Conservation (phyloP, 345 rosid genomes). For the Corymbia maculata region DNA sequence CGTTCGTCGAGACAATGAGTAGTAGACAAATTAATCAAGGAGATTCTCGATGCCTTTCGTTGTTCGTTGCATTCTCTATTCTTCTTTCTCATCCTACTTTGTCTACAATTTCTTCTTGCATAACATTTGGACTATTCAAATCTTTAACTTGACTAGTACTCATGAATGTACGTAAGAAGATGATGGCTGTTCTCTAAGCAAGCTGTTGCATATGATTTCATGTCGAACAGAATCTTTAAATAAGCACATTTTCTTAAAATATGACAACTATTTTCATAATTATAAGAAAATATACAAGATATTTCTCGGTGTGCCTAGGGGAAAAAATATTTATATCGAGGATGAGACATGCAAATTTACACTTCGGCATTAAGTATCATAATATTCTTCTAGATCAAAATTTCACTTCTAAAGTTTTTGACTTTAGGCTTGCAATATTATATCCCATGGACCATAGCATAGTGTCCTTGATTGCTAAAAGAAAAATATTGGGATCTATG, state of each 20-base stretch:
- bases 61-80: no score
- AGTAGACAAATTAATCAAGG: neutral
- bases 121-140: neutral
- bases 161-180: neutral
- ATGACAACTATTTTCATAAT: no score
- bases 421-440: neutral
- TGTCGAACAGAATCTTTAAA: neutral
- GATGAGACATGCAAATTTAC: neutral
- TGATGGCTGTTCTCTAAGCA: neutral
- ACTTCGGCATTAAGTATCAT: neutral
- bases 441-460: neutral
- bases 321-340: fast-evolving
- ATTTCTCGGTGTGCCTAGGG: neutral
- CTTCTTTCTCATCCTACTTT: no score
- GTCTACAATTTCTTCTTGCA: neutral
- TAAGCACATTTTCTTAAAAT: no score
- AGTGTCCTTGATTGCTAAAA: neutral
- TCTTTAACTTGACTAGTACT: neutral
- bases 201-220: neutral
- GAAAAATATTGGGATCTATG: neutral
- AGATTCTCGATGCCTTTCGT: neutral
- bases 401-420: neutral
- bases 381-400: no score
- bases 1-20: neutral
- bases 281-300: no score